These are phyloP conservation scores for Cardamine occulta DNA, from an alignment of 345 rosid genomes.

Conservation along the genomic window DNA sequence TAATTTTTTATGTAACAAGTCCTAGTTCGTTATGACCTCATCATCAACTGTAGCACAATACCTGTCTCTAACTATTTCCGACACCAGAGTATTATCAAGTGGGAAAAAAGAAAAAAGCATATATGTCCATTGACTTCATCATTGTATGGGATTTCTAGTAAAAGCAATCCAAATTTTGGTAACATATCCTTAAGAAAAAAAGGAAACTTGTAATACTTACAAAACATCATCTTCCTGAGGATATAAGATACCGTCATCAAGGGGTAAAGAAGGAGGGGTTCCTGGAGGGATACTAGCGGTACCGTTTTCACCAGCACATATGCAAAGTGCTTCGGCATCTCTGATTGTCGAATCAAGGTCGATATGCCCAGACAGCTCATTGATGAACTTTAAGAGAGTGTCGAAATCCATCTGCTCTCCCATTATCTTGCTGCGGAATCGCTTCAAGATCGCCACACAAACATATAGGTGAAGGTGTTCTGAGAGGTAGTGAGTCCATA, in stretches of 20 bases:
- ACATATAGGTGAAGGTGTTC: slow-evolving; percentile 91
- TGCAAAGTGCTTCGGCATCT: slow-evolving; percentile 95
- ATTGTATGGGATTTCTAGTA: slow-evolving; percentile 9
- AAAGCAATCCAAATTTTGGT: slow-evolving; percentile 30
- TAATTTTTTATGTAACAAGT: slow-evolving; percentile 10
- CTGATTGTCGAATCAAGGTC: slow-evolving; percentile 71
- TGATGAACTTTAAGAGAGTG: slow-evolving; percentile 89
- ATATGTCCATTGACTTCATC: slow-evolving; percentile 28
- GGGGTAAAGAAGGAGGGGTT: slow-evolving; percentile 85
- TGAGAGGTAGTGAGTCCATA: slow-evolving; percentile 85
- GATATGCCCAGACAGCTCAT: slow-evolving; percentile 83
- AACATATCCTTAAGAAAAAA: slow-evolving; percentile 32
- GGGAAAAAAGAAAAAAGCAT: neutral
- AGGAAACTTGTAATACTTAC: slow-evolving; percentile 47
- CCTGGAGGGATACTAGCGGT: slow-evolving; percentile 93
- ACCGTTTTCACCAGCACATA: slow-evolving; percentile 92
- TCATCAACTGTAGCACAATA: slow-evolving; percentile 7
- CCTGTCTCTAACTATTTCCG: neutral
- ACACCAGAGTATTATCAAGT: neutral
- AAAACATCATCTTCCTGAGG: slow-evolving; percentile 69
- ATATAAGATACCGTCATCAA: slow-evolving; percentile 57
- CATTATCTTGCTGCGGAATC: slow-evolving; percentile 78
- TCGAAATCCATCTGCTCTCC: slow-evolving; percentile 97
- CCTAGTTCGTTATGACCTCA: slow-evolving; percentile 16
- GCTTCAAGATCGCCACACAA: slow-evolving; percentile 91